A percentile compares a stretch with the other conserved stretches of the same genome.
These are phyloP conservation scores for Hericium coralloides DNA, from an alignment of 768 basidiomycete species.

Conservation along the genomic window DNA sequence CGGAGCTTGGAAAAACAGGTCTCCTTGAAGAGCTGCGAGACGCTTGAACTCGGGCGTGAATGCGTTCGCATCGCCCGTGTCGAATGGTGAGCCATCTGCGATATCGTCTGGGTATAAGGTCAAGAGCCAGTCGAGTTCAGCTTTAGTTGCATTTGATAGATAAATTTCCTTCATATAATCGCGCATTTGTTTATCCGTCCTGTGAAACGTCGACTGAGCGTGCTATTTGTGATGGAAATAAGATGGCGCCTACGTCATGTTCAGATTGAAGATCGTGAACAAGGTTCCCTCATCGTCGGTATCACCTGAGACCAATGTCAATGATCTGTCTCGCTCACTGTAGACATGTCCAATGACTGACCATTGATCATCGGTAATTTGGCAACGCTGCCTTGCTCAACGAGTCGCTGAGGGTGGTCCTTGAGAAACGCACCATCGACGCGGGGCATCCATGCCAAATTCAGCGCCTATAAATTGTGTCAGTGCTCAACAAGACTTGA, in stretches of 20 bases:
- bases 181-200: neutral
- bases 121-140: neutral
- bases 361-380: constrained; percentile 5
- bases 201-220: neutral
- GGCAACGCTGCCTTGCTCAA: constrained; percentile 5
- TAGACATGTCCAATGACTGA: neutral
- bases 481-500: neutral
- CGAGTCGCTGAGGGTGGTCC: constrained; percentile 3
- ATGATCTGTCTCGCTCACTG: neutral
- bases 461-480: neutral
- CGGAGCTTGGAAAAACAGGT: constrained; percentile 18
- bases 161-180: neutral
- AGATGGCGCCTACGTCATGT: neutral
- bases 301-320: constrained; percentile 3
- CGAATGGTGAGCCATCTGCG: constrained; percentile 1
- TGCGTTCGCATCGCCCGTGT: constrained; percentile 2
- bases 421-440: constrained; percentile 11
- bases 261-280: neutral
- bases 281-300: constrained; percentile 11
- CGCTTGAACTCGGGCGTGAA: constrained; percentile 19
- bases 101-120: neutral
- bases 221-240: neutral
- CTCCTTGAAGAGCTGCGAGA: constrained; percentile 20
- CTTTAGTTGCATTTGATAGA: neutral
- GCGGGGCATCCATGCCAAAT: constrained; percentile 7